A percentile compares a stretch with the other conserved stretches of the same genome.
Conservation (phyloP, 441 rosid species). For the Pelargonium citronellum region DNA sequence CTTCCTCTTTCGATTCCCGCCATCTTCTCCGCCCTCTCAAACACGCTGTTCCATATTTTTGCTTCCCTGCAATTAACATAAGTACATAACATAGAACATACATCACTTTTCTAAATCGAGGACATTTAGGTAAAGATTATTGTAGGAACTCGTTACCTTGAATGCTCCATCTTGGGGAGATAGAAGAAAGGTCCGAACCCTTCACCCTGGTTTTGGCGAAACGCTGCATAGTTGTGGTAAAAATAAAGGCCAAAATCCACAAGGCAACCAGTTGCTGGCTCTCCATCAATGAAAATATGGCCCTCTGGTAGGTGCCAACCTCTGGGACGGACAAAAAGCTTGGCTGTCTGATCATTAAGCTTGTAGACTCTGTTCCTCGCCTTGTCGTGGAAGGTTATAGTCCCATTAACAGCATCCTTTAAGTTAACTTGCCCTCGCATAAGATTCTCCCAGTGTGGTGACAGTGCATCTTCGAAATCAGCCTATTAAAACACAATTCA, state of each 20-base stretch:
- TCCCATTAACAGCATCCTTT: conserved; percentile 80
- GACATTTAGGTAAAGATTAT: too few relatives aligned
- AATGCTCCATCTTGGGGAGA: conserved; percentile 93
- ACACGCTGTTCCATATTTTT: conserved; percentile 78
- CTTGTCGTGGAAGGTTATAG: conserved; percentile 66
- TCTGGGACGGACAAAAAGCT: conserved; percentile 78
- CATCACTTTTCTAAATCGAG: neutral
- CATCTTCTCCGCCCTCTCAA: conserved; percentile 78
- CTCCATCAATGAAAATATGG: conserved; percentile 75
- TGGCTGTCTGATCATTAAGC: conserved; percentile 76
- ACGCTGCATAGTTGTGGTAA: conserved; percentile 61
- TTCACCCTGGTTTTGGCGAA: conserved; percentile 58
- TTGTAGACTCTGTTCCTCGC: conserved; percentile 70
- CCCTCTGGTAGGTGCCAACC: conserved; percentile 94
- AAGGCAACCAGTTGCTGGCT: conserved; percentile 82
- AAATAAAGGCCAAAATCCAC: conserved; percentile 88
- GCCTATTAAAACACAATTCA: conserved; percentile 36
- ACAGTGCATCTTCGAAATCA: conserved; percentile 82
- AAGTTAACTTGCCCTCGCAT: conserved; percentile 81
- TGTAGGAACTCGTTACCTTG: conserved; percentile 38
- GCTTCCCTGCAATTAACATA: conserved; percentile 72
- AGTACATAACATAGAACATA: conserved; percentile 3
- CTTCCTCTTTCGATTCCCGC: conserved; percentile 78
- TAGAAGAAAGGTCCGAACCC: conserved; percentile 91
- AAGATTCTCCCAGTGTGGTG: conserved; percentile 91